A percentile compares a stretch with the other conserved stretches of the same genome.
Evolutionary conservation across 305 asterid species (phyloP).

Genomic region (Fraxinus sp.): DNA sequence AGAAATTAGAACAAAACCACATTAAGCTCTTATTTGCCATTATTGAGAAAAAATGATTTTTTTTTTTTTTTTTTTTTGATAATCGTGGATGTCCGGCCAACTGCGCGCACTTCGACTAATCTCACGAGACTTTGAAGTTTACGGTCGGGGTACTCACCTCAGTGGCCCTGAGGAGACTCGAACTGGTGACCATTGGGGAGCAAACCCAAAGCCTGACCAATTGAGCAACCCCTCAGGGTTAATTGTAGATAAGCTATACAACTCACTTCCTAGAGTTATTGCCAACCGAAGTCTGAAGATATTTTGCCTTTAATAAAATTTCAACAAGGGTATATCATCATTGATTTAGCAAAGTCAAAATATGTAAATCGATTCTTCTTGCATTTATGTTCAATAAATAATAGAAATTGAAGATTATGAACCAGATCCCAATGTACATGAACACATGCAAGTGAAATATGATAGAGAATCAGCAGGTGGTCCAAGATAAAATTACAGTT

Average conservation of each 20-base stretch:
- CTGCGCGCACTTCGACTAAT: too few species aligned
- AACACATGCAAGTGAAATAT: conserved; percentile 9
- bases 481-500: conserved; percentile 19
- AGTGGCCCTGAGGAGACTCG: too few species aligned
- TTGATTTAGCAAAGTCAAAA: not conserved
- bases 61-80: too few species aligned
- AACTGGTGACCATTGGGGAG: too few species aligned
- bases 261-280: not conserved
- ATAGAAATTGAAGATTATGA: conserved; percentile 2
- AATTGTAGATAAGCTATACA: not conserved
- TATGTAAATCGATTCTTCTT: not conserved
- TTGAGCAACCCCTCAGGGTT: too few species aligned
- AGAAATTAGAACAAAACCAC: too few species aligned
- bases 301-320: not conserved
- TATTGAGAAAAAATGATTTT: too few species aligned
- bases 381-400: not conserved
- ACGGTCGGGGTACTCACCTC: too few species aligned
- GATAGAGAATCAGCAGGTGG: conserved; percentile 8
- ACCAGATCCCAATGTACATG: not conserved
- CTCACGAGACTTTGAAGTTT: too few species aligned
- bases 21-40: too few species aligned
- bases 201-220: too few species aligned
- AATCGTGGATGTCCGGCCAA: too few species aligned
- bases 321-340: not conserved
- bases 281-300: not conserved